Evolutionary conservation across 495 filamentous ascomycete species (phyloP), one percentile per base, ranked within the genome.

Genomic region (Penicillium cataractarum): DNA sequence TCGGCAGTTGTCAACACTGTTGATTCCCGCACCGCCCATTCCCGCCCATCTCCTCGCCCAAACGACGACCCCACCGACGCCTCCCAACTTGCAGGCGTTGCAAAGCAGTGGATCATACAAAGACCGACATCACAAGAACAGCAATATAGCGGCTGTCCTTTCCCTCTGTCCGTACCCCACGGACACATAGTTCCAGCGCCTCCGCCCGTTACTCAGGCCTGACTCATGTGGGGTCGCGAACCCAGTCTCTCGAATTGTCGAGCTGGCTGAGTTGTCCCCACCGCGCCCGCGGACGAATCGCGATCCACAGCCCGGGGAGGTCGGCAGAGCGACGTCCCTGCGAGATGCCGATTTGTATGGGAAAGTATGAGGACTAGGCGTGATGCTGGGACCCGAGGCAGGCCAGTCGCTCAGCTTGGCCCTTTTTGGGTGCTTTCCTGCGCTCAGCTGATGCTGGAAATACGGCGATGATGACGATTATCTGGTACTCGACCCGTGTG

Each of bases 201-300:
- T 60, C 66, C 70, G 63, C 64, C 29, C 8, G 66, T 74, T 73
- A 73, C 68, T 73, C 70, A 77, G 71, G 51, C 55, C 70, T 77
- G 65, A 77, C 66, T 76, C 69, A 78, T 78, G 75, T 78, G 73
- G 73, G 75, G 75, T 71, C 65, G 52, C 57, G 58, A 64, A 62
- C 27, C 48, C 35, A 52, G 10, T 50, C 49, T 24, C 29, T 57
- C 27, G 39, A 26, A 40, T 58, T 50, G 46, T 27, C 40, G 44
- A 53, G 48, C 57, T 33, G 22, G 39, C 12, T 44, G 22, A 6
- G n/a, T 12, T 10, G 33, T 59, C 69, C 57, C 66, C 68, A 66
- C 66, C 29, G 29, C 50, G 17, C 53, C 29, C 62, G 52, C 29
- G 61, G 29, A 27, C 60, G 58, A 63, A 65, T 59, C 55, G 55